Base-by-base conservation (phyloP, 257 asterid genomes). In the Gardenia jasminoides region DNA sequence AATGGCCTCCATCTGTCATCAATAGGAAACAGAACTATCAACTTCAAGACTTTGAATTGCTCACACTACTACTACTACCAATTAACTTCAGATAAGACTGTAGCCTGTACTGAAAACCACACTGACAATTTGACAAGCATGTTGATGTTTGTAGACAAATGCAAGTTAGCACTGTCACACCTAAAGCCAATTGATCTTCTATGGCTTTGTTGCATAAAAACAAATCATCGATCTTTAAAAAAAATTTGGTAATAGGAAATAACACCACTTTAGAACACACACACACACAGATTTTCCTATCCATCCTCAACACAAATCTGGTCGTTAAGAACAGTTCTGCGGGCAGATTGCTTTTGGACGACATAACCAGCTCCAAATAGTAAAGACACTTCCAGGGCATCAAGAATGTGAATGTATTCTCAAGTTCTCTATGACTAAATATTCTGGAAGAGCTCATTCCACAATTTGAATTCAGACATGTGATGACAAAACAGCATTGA, bases 1-100 rank as follows among this genome's bases (percentile, higher is more conserved):
- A 93, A 43, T 81, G 96, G 13, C 86, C 93, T 26, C 90, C 98
- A 68, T 88, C 98, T 92, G 93, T 76, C 52, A 56, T 44, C 33
- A 74, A 31, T 76, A 19, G 75, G 66, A 59, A 46, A 46, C 68
- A 71, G 78, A 76, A 75, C 50, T 17, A 66, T 75, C 9, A 30
- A 78, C 41, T 31, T 26, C 79, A 30, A 26, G 44, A 66, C 36
- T 39, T 33, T 19, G 10, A 80, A 48, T 39, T 33, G 26, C 4
- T 9, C 26, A 10, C 15, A 58, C 13, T n/a, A 15, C 20, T n/a
- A 3, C 30, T 10, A 33, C 16, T 52, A 54, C 17, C 5, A 30
- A 48, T 47, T 13, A 48, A 28, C 26, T 47, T 72, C 62, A 19
- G n/a, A 19, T 8, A 54, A 31, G 22, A 6, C 30, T 31, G 33